phyloP scores from a whole-genome alignment of 495 filamentous ascomycete genomes.

The Podospora fimiseda region DNA sequence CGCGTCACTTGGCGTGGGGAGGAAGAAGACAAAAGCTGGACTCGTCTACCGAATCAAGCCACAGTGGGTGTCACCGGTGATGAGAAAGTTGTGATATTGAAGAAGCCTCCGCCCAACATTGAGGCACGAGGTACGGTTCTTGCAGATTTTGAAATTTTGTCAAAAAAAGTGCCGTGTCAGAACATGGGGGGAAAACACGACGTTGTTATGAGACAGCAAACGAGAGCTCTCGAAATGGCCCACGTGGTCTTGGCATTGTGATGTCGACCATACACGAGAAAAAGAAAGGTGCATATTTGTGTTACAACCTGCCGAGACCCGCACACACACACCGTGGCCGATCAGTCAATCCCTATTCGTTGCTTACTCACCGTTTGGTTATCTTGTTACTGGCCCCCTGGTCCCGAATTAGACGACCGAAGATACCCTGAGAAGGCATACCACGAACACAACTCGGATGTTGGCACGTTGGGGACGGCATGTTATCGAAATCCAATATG shows the following conservation, averaged over 20 bases:
- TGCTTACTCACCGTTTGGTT: background rate
- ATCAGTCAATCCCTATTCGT: background rate
- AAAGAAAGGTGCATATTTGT: background rate
- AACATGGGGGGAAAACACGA: background rate
- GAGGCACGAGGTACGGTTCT: background rate
- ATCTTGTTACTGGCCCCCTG: background rate
- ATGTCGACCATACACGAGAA: background rate
- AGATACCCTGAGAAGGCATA: background rate
- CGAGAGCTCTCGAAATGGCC: constrained; percentile 3
- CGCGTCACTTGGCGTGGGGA: background rate
- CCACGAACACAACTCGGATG: no score
- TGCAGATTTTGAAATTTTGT: background rate
- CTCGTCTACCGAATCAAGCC: background rate
- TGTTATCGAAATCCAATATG: background rate
- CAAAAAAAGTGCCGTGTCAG: background rate
- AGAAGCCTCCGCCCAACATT: background rate
- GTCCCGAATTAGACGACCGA: background rate
- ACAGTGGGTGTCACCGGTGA: background rate
- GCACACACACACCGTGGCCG: background rate
- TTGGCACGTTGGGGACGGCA: no score
- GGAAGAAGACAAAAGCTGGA: background rate
- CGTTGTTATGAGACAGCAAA: background rate
- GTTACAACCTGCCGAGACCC: background rate
- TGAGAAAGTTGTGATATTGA: background rate
- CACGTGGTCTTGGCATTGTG: constrained; percentile 16